Percentiles rank a stretch among this genome's conserved stretches.
Conservation (phyloP, 2,329 filamentous ascomycete species). For the Aspergillus quadricinctus region DNA sequence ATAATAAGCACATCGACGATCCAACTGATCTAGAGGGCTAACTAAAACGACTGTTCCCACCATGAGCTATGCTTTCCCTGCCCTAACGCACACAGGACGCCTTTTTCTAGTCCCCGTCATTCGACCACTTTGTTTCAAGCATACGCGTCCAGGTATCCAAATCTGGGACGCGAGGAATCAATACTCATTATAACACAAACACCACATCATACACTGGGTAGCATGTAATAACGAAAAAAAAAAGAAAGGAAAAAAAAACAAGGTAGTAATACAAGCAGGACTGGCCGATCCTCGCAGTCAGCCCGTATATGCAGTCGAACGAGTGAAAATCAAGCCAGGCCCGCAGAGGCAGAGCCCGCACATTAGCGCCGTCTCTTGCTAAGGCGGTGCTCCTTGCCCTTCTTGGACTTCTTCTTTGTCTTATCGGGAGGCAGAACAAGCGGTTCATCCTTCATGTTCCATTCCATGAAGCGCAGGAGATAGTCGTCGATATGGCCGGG, state of each 20-base stretch:
- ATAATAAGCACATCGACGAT: neutral
- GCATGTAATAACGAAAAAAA: neutral
- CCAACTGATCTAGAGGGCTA: neutral
- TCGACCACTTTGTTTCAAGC: neutral
- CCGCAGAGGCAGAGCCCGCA: neutral
- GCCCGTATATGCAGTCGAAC: neutral
- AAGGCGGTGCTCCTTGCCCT: slow-evolving; percentile 45
- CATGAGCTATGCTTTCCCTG: neutral
- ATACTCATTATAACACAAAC: neutral
- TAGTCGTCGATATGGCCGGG: slow-evolving; percentile 68
- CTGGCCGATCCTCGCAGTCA: neutral
- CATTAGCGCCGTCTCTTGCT: slow-evolving; percentile 24
- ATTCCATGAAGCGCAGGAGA: slow-evolving; percentile 66
- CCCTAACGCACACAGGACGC: neutral
- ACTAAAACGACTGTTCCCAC: neutral
- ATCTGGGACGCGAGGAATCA: neutral
- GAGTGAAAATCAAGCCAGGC: neutral
- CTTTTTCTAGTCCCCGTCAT: neutral
- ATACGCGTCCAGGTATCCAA: neutral
- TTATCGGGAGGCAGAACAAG: slow-evolving; percentile 46
- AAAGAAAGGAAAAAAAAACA: neutral
- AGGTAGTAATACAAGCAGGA: neutral
- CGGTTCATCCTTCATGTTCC: slow-evolving; percentile 48
- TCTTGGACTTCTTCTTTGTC: slow-evolving; percentile 46
- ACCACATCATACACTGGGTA: neutral